These are phyloP conservation scores for Capillidium heterosporum DNA, from an alignment of 371 early-diverging fungal genomes.

Conservation along the genomic window DNA sequence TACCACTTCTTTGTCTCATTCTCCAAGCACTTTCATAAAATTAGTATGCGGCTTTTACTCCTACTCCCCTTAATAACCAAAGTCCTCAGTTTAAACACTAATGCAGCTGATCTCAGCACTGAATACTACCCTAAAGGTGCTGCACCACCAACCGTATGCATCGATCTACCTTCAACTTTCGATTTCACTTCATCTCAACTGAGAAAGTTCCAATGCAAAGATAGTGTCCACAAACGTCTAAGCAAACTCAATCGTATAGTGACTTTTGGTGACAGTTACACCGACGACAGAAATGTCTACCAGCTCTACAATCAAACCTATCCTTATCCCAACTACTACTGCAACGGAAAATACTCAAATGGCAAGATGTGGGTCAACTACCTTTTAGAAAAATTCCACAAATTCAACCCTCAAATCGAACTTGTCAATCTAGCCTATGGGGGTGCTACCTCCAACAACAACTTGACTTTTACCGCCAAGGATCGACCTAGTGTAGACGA, in stretches of 20 bases:
- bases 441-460: conserved; percentile 30
- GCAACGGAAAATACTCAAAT: conserved; percentile 25
- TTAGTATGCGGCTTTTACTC: too few relatives aligned
- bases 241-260: background rate
- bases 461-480: background rate
- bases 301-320: background rate
- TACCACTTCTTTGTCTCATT: too few relatives aligned
- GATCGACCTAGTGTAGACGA: background rate
- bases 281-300: conserved; percentile 4
- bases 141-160: too few relatives aligned
- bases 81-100: too few relatives aligned
- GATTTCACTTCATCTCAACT: too few relatives aligned
- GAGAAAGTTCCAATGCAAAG: too few relatives aligned
- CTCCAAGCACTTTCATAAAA: too few relatives aligned
- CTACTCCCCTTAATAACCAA: too few relatives aligned
- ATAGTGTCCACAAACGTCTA: too few relatives aligned
- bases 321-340: conserved; percentile 17
- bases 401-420: conserved; percentile 8
- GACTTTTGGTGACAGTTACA: conserved; percentile 4
- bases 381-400: conserved; percentile 10
- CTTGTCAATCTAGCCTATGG: conserved; percentile 25
- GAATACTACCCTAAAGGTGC: too few relatives aligned
- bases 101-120: too few relatives aligned
- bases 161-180: too few relatives aligned
- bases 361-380: conserved; percentile 35